Conservation (phyloP, 495 filamentous ascomycete species). For the Xylaria palmicola region DNA sequence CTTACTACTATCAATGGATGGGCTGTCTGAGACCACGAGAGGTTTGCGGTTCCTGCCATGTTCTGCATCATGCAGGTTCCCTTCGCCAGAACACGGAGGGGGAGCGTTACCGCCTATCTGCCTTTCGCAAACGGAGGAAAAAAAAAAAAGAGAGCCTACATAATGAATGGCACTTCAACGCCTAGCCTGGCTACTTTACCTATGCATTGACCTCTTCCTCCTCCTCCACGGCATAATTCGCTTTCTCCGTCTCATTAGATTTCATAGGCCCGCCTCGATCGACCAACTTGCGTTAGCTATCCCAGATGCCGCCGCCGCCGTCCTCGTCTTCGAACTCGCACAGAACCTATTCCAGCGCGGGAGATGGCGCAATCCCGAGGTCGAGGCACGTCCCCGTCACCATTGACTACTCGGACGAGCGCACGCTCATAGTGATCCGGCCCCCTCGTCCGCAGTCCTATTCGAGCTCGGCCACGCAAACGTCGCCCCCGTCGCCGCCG, state of each 20-base stretch:
- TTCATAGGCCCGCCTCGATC: no score
- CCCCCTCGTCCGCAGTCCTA: neutral
- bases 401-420: conserved; percentile 11
- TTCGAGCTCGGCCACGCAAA: neutral
- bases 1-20: neutral
- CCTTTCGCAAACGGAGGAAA: conserved; percentile 3
- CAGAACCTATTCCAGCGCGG: neutral
- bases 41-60: neutral
- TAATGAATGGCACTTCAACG: neutral
- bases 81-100: no score
- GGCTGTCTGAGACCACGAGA: conserved; percentile 12
- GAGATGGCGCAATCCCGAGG: neutral
- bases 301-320: neutral
- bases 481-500: neutral
- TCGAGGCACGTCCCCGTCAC: conserved; percentile 4
- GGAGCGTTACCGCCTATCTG: no score
- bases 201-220: no score
- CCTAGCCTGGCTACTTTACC: neutral
- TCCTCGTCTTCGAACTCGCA: neutral
- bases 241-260: no score
- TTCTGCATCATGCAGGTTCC: neutral
- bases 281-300: neutral
- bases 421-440: neutral
- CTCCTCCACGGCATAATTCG: no score
- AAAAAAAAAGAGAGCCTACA: neutral